Evolutionary conservation across 192 early-diverging fungal genomes (phyloP).

Genomic region (Backusella circina): DNA sequence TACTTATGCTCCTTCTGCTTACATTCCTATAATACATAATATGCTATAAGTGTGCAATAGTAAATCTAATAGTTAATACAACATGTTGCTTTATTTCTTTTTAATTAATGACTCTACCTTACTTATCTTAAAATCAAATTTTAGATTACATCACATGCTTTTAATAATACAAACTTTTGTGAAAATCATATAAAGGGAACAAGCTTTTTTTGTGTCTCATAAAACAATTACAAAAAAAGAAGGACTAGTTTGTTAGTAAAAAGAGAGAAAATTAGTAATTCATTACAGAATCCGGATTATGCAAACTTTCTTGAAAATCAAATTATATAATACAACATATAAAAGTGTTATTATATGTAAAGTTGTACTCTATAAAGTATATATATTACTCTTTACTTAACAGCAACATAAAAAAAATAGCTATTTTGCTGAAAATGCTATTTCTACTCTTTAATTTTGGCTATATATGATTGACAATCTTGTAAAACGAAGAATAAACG

Average conservation of each 20-base stretch:
- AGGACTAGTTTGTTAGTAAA: background rate
- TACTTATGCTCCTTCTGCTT: background rate
- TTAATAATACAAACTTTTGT: background rate
- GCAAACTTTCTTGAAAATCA: background rate
- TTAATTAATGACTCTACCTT: background rate
- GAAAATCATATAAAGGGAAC: slow-evolving; percentile 1
- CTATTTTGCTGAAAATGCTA: too few relatives aligned
- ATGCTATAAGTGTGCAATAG: background rate
- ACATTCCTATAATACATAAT: background rate
- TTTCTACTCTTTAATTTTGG: too few relatives aligned
- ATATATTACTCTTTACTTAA: too few relatives aligned
- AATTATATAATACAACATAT: too few relatives aligned
- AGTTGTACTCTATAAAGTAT: too few relatives aligned
- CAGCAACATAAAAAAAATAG: background rate
- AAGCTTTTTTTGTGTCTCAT: background rate
- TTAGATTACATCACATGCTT: background rate
- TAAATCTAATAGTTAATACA: background rate
- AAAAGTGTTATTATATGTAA: background rate
- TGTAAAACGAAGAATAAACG: background rate
- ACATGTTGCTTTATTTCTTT: background rate
- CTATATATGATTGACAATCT: background rate
- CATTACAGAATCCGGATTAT: background rate
- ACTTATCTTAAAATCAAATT: background rate
- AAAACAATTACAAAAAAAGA: background rate
- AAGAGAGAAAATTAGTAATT: background rate